Percentiles rank a stretch among this genome's conserved stretches.
phyloP scores from a whole-genome alignment of 371 early-diverging fungal genomes.

The Mortierella sp. region DNA sequence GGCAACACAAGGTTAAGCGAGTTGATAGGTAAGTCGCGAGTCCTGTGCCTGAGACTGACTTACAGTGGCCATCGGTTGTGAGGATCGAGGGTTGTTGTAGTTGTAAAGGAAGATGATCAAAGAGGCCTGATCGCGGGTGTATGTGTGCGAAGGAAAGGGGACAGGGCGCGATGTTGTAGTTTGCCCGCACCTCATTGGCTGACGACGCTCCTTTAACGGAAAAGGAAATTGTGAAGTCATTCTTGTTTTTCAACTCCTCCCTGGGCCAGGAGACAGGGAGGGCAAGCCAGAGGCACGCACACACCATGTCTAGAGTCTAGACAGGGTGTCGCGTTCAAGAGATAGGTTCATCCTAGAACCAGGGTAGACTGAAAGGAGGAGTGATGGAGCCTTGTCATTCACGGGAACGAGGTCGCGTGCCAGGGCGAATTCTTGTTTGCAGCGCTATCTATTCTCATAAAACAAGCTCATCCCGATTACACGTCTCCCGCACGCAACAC shows the following conservation, averaged over 20 bases:
- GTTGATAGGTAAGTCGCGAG: neutral
- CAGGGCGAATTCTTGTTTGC: neutral
- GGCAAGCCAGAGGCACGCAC: too few species aligned
- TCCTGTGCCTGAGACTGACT: neutral
- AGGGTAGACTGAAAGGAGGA: neutral
- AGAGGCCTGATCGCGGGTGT: neutral
- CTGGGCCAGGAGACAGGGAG: too few species aligned
- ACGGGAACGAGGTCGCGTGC: neutral
- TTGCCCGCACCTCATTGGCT: neutral
- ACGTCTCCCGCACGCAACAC: neutral
- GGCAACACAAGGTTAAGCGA: neutral
- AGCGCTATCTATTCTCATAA: neutral
- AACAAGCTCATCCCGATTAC: neutral
- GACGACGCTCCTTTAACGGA: neutral
- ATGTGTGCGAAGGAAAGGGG: neutral
- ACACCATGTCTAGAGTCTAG: too few species aligned
- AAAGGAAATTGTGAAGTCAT: slow-evolving; percentile 8
- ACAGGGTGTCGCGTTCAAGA: too few species aligned
- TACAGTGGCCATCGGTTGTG: slow-evolving; percentile 27
- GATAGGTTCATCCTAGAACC: neutral
- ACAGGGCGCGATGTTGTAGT: neutral
- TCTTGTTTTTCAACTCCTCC: neutral
- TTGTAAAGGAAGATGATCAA: neutral
- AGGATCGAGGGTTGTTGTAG: neutral
- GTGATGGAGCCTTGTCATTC: neutral